Evolutionary conservation across 495 filamentous ascomycete genomes (phyloP).

Genomic region (Tetracladium setigerum): DNA sequence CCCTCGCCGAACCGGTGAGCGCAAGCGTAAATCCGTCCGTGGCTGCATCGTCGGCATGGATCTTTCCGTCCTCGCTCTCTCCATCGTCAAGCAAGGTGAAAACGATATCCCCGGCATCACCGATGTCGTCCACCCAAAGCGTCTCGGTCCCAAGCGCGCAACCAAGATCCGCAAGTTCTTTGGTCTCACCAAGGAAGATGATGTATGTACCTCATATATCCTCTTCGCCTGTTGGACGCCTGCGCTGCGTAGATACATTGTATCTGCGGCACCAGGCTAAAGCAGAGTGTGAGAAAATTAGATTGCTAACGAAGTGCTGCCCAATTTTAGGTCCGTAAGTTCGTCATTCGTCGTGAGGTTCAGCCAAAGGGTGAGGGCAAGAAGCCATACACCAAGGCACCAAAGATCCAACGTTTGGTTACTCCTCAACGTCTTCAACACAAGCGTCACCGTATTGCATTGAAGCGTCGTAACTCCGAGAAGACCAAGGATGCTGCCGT

Average conservation of each 20-base stretch:
- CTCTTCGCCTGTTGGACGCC: slow-evolving; percentile 45
- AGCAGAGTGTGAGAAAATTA: slow-evolving; percentile 22
- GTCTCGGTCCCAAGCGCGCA: slow-evolving; percentile 96
- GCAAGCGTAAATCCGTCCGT: slow-evolving; percentile 96
- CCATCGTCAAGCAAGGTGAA: slow-evolving; percentile 96
- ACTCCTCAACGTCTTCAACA: slow-evolving; percentile 99
- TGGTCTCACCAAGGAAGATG: slow-evolving; percentile 98
- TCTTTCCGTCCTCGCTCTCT: slow-evolving; percentile 84
- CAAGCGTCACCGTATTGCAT: slow-evolving; percentile 93
- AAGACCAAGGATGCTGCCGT: slow-evolving; percentile 96
- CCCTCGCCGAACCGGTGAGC: slow-evolving; percentile 92
- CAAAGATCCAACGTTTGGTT: slow-evolving; percentile 97
- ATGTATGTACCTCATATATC: slow-evolving; percentile 67
- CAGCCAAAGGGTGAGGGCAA: slow-evolving; percentile 91
- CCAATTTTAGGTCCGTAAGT: slow-evolving; percentile 72
- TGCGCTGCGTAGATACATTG: slow-evolving; percentile 10
- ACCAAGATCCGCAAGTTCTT: slow-evolving; percentile 99
- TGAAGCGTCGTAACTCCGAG: slow-evolving; percentile 95
- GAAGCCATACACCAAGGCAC: slow-evolving; percentile 98
- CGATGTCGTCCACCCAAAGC: slow-evolving; percentile 94
- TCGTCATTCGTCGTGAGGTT: slow-evolving; percentile 98
- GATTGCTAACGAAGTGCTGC: slow-evolving; percentile 21
- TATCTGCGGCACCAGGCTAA: background rate
- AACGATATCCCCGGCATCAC: slow-evolving; percentile 88
- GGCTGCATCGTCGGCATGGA: slow-evolving; percentile 97